Conservation (phyloP, 331 rosid species). For the Acacia concinna region DNA sequence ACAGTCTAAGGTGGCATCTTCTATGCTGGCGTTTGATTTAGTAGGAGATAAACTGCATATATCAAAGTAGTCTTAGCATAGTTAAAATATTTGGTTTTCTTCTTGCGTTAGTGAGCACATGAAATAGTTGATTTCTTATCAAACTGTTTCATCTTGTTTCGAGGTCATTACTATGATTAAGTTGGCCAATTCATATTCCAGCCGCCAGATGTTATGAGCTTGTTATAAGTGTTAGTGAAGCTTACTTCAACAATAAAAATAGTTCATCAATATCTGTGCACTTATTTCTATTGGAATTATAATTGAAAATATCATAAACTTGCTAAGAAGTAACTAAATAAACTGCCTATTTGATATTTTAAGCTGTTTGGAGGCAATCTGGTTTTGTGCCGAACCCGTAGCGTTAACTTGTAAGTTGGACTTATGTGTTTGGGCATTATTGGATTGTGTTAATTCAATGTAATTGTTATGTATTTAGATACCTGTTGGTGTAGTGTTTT, state of each 20-base stretch:
- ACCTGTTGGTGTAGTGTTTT: neutral
- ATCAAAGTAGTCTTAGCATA: neutral
- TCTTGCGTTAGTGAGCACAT: neutral
- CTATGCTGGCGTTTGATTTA: neutral
- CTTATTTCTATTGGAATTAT: neutral
- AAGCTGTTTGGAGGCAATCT: neutral
- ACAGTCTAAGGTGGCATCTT: neutral
- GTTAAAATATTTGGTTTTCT: neutral
- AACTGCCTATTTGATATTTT: neutral
- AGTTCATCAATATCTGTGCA: neutral
- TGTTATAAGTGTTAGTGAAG: neutral
- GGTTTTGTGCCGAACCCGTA: neutral
- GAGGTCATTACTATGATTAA: neutral
- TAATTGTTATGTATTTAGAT: slow-evolving; percentile 14
- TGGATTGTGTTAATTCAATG: neutral
- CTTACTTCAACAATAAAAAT: neutral
- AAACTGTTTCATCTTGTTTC: neutral
- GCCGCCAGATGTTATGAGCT: neutral
- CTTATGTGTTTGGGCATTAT: neutral
- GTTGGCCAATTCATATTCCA: neutral
- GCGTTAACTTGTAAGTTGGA: neutral
- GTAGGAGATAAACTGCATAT: neutral
- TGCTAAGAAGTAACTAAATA: neutral
- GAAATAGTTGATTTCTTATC: neutral
- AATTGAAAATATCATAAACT: neutral